A percentile compares a stretch with the other conserved stretches of the same genome.
phyloP scores from a whole-genome alignment of 108 stramenopile genomes.

The Nitzschia palea region DNA sequence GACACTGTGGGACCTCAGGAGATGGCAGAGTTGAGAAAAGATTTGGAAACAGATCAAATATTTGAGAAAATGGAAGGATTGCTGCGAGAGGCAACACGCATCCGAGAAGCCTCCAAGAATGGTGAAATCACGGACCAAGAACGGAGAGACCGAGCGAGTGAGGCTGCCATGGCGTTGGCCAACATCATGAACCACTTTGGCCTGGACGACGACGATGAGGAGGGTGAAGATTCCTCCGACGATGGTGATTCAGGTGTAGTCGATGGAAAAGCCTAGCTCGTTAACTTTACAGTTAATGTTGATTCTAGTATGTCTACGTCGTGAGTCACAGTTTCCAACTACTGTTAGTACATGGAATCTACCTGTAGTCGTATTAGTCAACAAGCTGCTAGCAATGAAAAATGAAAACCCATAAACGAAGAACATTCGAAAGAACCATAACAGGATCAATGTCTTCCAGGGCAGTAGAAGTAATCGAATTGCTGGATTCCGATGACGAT shows the following conservation, averaged over 20 bases:
- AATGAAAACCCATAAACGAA: too few relatives aligned
- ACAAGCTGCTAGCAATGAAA: too few relatives aligned
- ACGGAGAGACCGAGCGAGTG: slow-evolving; percentile 68
- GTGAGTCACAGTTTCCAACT: too few relatives aligned
- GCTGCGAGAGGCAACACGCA: slow-evolving; percentile 57
- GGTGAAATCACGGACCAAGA: slow-evolving; percentile 72
- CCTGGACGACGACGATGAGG: slow-evolving; percentile 64
- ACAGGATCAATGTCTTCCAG: too few relatives aligned
- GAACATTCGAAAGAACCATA: too few relatives aligned
- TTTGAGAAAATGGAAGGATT: slow-evolving; percentile 69
- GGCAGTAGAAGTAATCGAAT: too few relatives aligned
- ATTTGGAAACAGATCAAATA: slow-evolving; percentile 39
- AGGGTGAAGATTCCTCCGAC: slow-evolving; percentile 23
- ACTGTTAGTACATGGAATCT: too few relatives aligned
- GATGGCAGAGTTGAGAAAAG: slow-evolving; percentile 12
- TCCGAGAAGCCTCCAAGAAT: slow-evolving; percentile 64
- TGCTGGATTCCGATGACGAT: too few relatives aligned
- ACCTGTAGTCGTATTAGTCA: too few relatives aligned
- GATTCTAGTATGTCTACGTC: too few relatives aligned
- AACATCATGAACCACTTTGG: slow-evolving; percentile 72
- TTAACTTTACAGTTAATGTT: too few relatives aligned
- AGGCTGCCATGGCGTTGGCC: slow-evolving; percentile 75
- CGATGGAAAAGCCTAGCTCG: too few relatives aligned
- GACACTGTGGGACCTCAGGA: slow-evolving; percentile 7
- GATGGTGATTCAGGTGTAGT: slow-evolving; percentile 18